These are phyloP conservation scores for Amanita brunnescens DNA, from an alignment of 768 basidiomycete genomes.

Conservation along the genomic window DNA sequence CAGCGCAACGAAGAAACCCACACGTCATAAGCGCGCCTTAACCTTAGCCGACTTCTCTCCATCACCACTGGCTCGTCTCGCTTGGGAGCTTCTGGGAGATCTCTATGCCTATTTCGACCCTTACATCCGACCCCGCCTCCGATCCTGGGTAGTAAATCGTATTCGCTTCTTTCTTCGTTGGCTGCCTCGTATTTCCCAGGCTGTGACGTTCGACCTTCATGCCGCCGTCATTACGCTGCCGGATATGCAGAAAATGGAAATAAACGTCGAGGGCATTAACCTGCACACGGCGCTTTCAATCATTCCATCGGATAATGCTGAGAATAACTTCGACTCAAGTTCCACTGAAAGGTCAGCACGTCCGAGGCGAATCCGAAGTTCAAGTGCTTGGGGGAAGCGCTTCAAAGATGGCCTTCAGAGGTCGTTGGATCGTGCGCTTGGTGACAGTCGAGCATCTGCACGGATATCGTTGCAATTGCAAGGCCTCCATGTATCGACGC, in stretches of 20 bases:
- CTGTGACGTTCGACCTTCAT: slow-evolving; percentile 59
- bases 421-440: slow-evolving; percentile 63
- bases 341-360: slow-evolving; percentile 15
- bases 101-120: slow-evolving; percentile 47
- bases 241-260: slow-evolving; percentile 40
- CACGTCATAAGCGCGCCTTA: slow-evolving; percentile 32
- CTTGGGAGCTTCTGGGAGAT: slow-evolving; percentile 30
- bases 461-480: slow-evolving; percentile 22
- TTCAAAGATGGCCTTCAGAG: slow-evolving; percentile 51
- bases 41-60: slow-evolving; percentile 41
- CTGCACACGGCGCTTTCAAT: slow-evolving; percentile 50
- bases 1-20: slow-evolving; percentile 15
- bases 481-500: slow-evolving; percentile 1
- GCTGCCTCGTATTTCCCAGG: slow-evolving; percentile 61
- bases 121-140: slow-evolving; percentile 50
- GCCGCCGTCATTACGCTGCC: slow-evolving; percentile 42
- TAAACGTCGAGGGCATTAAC: slow-evolving; percentile 41
- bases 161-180: slow-evolving; percentile 54
- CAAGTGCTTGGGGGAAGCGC: slow-evolving; percentile 58
- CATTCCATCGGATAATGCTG: slow-evolving; percentile 35
- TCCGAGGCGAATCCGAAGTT: slow-evolving; percentile 29
- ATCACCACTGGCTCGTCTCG: slow-evolving; percentile 31
- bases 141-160: slow-evolving; percentile 41
- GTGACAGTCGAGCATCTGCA: slow-evolving; percentile 49
- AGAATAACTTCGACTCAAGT: slow-evolving; percentile 15